Conservation (phyloP, 352 stramenopile genomes). For the Globisporangium heterothallicum region DNA sequence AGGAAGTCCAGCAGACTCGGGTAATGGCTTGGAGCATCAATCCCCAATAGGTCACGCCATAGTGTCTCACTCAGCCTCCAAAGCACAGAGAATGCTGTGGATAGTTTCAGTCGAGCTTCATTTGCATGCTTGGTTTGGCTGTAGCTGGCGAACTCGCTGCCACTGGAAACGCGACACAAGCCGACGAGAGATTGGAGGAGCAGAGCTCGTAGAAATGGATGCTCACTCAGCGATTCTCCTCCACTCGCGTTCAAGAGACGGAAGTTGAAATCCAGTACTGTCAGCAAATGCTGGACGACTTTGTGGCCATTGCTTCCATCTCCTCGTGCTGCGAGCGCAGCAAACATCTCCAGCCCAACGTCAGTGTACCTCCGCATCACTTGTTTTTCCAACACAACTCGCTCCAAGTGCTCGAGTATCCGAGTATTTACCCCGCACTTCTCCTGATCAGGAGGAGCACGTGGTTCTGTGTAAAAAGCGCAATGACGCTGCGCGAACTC, state of each 20-base stretch:
- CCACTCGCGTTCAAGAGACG: not conserved
- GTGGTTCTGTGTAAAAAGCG: not conserved
- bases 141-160: too few relatives aligned
- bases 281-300: not conserved
- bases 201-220: not conserved
- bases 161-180: not conserved
- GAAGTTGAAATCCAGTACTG: conserved; percentile 3
- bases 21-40: not conserved
- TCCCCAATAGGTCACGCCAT: conserved; percentile 1
- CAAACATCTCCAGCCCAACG: not conserved
- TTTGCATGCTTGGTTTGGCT: too few relatives aligned
- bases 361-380: not conserved
- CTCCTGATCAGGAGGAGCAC: not conserved
- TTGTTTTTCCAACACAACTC: not conserved
- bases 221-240: not conserved
- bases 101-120: too few relatives aligned
- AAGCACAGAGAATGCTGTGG: not conserved
- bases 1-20: not conserved
- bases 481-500: not conserved
- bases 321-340: not conserved
- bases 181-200: not conserved
- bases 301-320: conserved; percentile 4
- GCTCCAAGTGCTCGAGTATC: not conserved
- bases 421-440: not conserved
- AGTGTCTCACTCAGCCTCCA: conserved; percentile 2